Evolutionary conservation across 1,284 basidiomycete genomes (phyloP).

Genomic region (Heliocybe sulcata): DNA sequence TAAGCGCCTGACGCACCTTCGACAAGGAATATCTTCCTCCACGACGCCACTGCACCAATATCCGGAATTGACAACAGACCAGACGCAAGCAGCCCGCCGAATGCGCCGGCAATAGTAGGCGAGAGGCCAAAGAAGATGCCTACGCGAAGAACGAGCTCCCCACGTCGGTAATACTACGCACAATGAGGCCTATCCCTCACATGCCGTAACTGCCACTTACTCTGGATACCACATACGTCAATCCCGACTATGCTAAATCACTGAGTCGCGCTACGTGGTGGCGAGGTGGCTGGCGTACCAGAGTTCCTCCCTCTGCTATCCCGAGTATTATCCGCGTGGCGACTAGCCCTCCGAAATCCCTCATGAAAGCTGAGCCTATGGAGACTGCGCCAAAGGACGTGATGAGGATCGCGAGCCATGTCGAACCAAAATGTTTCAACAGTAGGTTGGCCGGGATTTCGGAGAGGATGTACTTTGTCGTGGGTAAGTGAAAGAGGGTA

Average conservation of each 20-base stretch:
- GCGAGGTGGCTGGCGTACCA: constrained; percentile 20
- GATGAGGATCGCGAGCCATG: constrained; percentile 31
- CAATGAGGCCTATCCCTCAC: too few relatives aligned
- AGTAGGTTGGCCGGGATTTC: constrained; percentile 37
- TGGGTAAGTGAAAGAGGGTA: constrained; percentile 33
- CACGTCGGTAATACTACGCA: constrained; percentile 37
- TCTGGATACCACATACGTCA: constrained; percentile 31
- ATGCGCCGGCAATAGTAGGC: constrained; percentile 34
- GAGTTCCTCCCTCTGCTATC: constrained; percentile 39
- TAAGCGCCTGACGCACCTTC: constrained; percentile 20
- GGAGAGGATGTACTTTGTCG: constrained; percentile 30
- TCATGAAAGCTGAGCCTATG: constrained; percentile 37
- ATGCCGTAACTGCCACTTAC: constrained; percentile 23
- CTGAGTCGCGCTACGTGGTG: background rate
- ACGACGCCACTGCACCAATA: constrained; percentile 25
- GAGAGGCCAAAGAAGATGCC: constrained; percentile 37
- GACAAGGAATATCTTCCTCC: constrained; percentile 35
- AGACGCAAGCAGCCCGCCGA: constrained; percentile 32
- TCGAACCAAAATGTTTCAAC: constrained; percentile 33
- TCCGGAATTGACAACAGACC: constrained; percentile 26
- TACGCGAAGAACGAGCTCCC: constrained; percentile 34
- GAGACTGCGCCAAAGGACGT: constrained; percentile 30
- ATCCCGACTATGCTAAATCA: constrained; percentile 24
- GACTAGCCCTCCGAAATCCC: constrained; percentile 31
- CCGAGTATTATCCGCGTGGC: constrained; percentile 38